Evolutionary conservation across 805 yeast species (phyloP), one percentile per base, ranked within the genome.

Genomic region (Wickerhamomyces alni): DNA sequence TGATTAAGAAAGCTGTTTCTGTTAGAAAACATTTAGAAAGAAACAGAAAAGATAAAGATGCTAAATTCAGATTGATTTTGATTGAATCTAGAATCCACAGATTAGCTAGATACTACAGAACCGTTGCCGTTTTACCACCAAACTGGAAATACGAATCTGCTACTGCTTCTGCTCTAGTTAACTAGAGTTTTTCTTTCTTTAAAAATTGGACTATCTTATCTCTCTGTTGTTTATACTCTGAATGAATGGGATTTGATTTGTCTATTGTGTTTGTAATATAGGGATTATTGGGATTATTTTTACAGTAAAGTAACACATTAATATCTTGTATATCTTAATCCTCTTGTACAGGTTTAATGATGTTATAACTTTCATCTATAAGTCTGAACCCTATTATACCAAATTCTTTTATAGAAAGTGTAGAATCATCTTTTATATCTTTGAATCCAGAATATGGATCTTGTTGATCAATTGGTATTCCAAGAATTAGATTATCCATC

Each of bases 101-200:
- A 84, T 86, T 93, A 70, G 96, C 99, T 62, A 87, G 99, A 80
- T 93, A 93, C 94, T 93, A 93, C 96, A 91, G 96, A 87, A 87
- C 96, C 64, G 96, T 87, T 64, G 79, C 95, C 67, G 98, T 93
- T 65, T 83, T 93, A 69, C 99, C 99, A 64, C 98, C 99, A 71
- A 89, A 85, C 93, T 93, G 99, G 99, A 93, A 93, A 80, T 93
- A 86, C 95, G 99, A 93, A 81, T 91, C 99, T 61, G 96, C 99
- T 69, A 93, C 99, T 68, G 99, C 99, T 69, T 93, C 99, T 65
- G 95, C 99, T 74, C 82, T 93, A 75, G 99, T 93, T 67, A 91
- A 91, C 86, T 93, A 88, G 75, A 67, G 48, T 52, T 52, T 43
- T 44, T 47, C 41, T 47, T 33, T 34, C 33, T 37, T 41, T 35